Conservation (phyloP, 768 basidiomycete species). For the Rhodosporidiobolus sp. region DNA sequence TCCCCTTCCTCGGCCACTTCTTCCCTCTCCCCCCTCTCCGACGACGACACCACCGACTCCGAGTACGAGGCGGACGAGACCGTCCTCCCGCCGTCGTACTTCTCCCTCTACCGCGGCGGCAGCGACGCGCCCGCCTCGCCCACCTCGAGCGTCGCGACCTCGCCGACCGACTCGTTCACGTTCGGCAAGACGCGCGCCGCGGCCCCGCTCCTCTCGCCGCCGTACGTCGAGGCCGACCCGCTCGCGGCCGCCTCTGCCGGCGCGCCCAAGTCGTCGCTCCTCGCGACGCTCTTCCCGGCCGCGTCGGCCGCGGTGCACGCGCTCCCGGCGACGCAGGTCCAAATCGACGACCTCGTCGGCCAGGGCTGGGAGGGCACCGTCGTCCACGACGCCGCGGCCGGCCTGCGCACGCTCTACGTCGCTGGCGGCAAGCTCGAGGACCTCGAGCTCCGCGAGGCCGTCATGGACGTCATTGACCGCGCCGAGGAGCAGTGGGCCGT, state of each 20-base stretch:
- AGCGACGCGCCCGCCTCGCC: constrained; percentile 7
- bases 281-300: constrained; percentile 31
- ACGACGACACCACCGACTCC: constrained; percentile 21
- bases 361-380: constrained; percentile 27
- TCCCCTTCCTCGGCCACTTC: constrained; percentile 11
- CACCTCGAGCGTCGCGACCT: constrained; percentile 1
- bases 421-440: constrained; percentile 61
- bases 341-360: constrained; percentile 21
- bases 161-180: constrained; percentile 25
- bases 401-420: constrained; percentile 64
- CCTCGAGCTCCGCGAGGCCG: constrained; percentile 53
- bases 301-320: constrained; percentile 24
- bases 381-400: constrained; percentile 26
- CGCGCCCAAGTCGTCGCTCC: constrained; percentile 11
- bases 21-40: constrained; percentile 4
- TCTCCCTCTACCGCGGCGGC: constrained; percentile 15
- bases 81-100: constrained; percentile 20
- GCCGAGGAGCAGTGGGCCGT: constrained; percentile 79
- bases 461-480: constrained; percentile 79
- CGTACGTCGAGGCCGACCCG: not conserved
- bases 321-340: constrained; percentile 23
- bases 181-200: constrained; percentile 1
- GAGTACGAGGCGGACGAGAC: constrained; percentile 13
- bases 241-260: constrained; percentile 1
- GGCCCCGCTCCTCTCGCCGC: not conserved